Conservation (phyloP, 129 eudicot species). For the Flaveria brownii region DNA sequence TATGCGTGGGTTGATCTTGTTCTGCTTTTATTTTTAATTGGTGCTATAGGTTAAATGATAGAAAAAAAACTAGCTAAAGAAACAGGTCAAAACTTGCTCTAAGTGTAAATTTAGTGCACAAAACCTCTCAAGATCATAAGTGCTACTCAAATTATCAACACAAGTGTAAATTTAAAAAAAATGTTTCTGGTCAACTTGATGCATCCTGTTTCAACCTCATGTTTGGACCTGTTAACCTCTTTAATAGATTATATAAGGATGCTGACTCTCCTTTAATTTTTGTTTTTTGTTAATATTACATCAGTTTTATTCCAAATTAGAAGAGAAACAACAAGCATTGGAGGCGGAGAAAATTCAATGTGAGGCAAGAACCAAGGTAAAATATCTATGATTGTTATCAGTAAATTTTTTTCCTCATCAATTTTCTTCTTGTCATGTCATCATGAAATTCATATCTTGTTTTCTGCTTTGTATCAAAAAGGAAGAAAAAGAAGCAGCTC, state of each 20-base stretch:
- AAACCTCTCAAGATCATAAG: neutral
- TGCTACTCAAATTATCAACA: neutral
- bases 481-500: slow-evolving; percentile 90
- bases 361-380: slow-evolving; percentile 85
- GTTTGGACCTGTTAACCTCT: slow-evolving; percentile 3
- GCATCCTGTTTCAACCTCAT: neutral
- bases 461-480: slow-evolving; percentile 27
- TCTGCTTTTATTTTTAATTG: neutral
- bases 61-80: neutral
- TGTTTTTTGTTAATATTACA: slow-evolving; percentile 9
- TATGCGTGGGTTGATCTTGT: neutral
- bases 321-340: slow-evolving; percentile 81
- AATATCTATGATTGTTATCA: neutral
- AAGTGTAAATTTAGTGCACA: neutral
- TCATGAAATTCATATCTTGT: neutral
- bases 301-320: slow-evolving; percentile 75
- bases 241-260: slow-evolving; percentile 1
- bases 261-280: neutral
- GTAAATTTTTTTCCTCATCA: neutral
- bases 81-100: neutral
- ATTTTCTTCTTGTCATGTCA: neutral
- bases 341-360: slow-evolving; percentile 79
- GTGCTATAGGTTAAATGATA: neutral
- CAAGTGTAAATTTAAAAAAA: no score
- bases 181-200: neutral